phyloP scores from a whole-genome alignment of 371 early-diverging fungal genomes.

The Mortierella sp. region DNA sequence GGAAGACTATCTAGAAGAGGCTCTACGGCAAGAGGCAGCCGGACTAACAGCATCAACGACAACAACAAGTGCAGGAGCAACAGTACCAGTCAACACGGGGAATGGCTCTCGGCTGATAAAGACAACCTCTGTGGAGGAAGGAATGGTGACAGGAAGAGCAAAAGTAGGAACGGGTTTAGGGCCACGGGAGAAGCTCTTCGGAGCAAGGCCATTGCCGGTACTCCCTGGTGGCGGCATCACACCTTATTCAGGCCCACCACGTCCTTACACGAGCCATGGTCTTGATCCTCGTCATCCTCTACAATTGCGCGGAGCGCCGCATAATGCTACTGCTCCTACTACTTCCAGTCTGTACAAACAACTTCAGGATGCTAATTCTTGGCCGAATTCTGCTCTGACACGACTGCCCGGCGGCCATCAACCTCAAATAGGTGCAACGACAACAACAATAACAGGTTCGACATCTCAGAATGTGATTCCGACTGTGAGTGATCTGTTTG shows the following conservation, averaged over 20 bases:
- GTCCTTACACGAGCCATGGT: neutral
- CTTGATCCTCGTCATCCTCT: neutral
- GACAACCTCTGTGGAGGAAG: no score
- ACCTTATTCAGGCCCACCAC: neutral
- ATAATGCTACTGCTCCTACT: no score
- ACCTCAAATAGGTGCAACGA: neutral
- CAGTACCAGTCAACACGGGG: neutral
- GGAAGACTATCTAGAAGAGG: slow-evolving; percentile 64
- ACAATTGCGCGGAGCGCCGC: no score
- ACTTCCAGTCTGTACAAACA: slow-evolving; percentile 15
- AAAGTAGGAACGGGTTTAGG: no score
- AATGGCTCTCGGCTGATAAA: no score
- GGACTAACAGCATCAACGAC: neutral
- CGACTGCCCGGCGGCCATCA: neutral
- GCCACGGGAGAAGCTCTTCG: no score
- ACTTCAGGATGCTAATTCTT: slow-evolving; percentile 33
- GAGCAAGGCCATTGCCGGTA: no score
- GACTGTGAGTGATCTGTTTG: slow-evolving; percentile 45
- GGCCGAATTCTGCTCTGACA: neutral
- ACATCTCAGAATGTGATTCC: slow-evolving; percentile 33
- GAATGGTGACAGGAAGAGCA: no score
- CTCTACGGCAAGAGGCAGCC: slow-evolving; percentile 28
- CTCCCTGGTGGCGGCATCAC: no score
- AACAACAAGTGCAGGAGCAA: neutral
- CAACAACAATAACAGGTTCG: slow-evolving; percentile 3